Percentiles rank a stretch among this genome's conserved stretches.
Conservation (phyloP, 2,329 filamentous ascomycete genomes). For the Teratosphaeria viscida region DNA sequence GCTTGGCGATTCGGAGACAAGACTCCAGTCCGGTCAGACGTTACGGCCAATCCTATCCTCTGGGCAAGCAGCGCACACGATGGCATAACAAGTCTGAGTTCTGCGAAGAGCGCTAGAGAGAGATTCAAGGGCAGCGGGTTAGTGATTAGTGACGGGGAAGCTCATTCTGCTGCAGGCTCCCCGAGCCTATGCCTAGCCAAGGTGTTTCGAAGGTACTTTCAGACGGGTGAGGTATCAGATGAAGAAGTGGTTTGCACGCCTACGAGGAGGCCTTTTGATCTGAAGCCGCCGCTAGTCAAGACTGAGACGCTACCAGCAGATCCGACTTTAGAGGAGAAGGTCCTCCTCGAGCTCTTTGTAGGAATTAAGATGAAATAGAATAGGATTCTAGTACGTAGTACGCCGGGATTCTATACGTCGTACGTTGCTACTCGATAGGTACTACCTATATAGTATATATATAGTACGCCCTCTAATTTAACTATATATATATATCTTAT, state of each 20-base stretch:
- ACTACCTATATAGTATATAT: too few species aligned
- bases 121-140: not conserved
- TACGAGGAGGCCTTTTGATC: slow-evolving; percentile 20
- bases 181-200: not conserved
- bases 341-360: not conserved
- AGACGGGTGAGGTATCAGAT: slow-evolving; percentile 21
- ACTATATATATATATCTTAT: too few species aligned
- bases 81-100: not conserved
- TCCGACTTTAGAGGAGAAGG: not conserved
- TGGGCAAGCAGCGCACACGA: not conserved
- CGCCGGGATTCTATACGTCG: too few species aligned
- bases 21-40: not conserved
- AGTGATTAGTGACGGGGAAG: not conserved
- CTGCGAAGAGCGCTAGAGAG: not conserved
- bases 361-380: too few species aligned
- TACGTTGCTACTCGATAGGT: too few species aligned
- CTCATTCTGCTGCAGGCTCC: not conserved
- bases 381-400: too few species aligned
- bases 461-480: too few species aligned
- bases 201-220: slow-evolving; percentile 22
- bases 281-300: not conserved
- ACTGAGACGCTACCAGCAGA: not conserved
- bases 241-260: slow-evolving; percentile 18
- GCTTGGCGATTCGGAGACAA: not conserved
- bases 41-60: not conserved